Evolutionary conservation across 192 early-diverging fungal genomes (phyloP), one percentile per base, ranked within the genome.

Genomic region (Coemansia sp.): DNA sequence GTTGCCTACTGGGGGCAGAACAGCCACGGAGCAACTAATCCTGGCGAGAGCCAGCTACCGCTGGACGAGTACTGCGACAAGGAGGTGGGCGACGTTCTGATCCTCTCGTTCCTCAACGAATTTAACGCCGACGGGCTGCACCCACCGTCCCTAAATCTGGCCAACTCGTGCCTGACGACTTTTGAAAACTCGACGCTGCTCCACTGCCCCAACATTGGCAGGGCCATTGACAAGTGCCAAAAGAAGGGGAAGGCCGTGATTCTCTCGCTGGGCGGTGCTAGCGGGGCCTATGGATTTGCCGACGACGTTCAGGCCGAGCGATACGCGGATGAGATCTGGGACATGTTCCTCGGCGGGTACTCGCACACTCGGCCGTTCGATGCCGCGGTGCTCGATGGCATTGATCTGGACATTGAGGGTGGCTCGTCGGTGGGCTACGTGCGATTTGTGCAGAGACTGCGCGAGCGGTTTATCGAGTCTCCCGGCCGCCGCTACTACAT

Each of bases 321-420:
- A 19, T 90, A 92, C 70, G 92, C 94, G 0, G 73, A 87, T 27
- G 77, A 87, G 40, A 79, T 95, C 32, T 94, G 89, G 89, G 87
- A 94, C 62, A 74, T 91, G 61, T 94, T 94, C 59, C 71, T 92
- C 14, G 89, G 87, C 36, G 92, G 92, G 12, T 80, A 76, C 29
- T 77, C 87, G 8, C 22, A 61, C 2, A 75, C 60, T 2, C 86
- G 92, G 11, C 94, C 94, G 1, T 89, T 95, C 59, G 91, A 89
- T 19, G 77, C 84, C 39, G 85, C 83, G 0, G 67, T 90, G 1
- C 59, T 95, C 3, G 92, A 95, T 60, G 93, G 93, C 17, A 80
- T 93, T 39, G 88, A 90, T 64, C 65, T 86, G 57, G 90, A 91
- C 64, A 87, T 91, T 45, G 91, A 93, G 77, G 89, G 87, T 45